Evolutionary conservation across 1,284 basidiomycete genomes (phyloP).

Genomic region (Rhizoctonia solani): DNA sequence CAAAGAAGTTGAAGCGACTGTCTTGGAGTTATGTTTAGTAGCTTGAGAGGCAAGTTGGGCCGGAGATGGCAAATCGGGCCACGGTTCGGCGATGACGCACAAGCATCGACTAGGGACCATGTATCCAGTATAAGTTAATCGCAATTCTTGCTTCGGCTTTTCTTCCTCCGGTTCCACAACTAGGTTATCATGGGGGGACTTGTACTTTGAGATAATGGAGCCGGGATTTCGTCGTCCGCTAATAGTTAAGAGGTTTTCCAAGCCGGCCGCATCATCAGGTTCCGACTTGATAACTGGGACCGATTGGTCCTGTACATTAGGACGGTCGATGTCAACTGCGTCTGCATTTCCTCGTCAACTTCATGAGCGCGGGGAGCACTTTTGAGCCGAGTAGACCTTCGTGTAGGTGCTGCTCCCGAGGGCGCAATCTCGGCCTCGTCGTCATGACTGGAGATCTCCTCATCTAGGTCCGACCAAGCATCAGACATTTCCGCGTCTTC

Average conservation of each 20-base stretch:
- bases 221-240: constrained; percentile 31
- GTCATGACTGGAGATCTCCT: neutral
- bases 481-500: constrained; percentile 31
- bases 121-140: constrained; percentile 32
- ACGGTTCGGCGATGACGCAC: constrained; percentile 36
- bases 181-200: constrained; percentile 16
- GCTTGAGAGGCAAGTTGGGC: constrained; percentile 26
- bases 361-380: neutral
- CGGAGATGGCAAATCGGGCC: constrained; percentile 22
- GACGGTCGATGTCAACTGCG: neutral
- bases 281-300: constrained; percentile 28
- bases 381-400: constrained; percentile 20
- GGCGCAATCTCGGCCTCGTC: neutral
- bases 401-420: constrained; percentile 18
- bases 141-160: constrained; percentile 35
- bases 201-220: constrained; percentile 1
- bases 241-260: constrained; percentile 31
- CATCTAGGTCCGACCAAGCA: constrained; percentile 19
- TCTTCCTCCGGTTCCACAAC: constrained; percentile 35
- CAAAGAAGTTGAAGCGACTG: too few species aligned
- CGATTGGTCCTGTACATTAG: neutral
- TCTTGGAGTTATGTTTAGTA: neutral
- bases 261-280: constrained; percentile 25
- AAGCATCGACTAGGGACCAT: constrained; percentile 35
- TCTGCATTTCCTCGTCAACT: constrained; percentile 13